phyloP scores from a whole-genome alignment of 169 alveolate species.

The Perkinsus chesapeaki region DNA sequence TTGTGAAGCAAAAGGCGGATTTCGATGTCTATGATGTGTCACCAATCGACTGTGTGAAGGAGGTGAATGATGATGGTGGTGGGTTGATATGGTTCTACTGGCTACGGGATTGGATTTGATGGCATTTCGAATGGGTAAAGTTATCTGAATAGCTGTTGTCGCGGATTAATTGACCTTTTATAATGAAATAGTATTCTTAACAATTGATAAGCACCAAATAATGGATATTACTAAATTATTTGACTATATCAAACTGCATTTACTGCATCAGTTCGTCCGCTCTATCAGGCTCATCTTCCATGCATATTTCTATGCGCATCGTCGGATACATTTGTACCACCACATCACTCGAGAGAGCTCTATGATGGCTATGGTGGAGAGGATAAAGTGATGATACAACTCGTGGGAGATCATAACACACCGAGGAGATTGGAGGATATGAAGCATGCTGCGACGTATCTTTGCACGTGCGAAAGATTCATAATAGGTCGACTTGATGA shows the following conservation, averaged over 20 bases:
- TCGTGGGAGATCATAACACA: not conserved
- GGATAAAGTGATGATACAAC: not conserved
- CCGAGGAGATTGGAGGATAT: not conserved
- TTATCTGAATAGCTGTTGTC: too few relatives aligned
- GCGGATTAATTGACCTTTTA: too few relatives aligned
- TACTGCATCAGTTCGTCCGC: not conserved
- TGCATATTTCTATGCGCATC: slow-evolving; percentile 53
- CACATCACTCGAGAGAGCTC: not conserved
- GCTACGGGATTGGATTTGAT: too few relatives aligned
- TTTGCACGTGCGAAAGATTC: not conserved
- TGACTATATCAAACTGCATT: too few relatives aligned
- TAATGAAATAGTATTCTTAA: too few relatives aligned
- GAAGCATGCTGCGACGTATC: not conserved
- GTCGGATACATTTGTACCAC: not conserved
- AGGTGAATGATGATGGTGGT: slow-evolving; percentile 41
- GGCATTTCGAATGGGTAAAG: too few relatives aligned
- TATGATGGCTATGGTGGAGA: not conserved
- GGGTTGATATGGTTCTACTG: too few relatives aligned
- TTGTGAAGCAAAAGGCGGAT: slow-evolving; percentile 56
- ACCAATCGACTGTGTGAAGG: slow-evolving; percentile 53
- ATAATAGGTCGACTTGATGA: not conserved
- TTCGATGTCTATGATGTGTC: slow-evolving; percentile 58
- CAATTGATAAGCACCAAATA: too few relatives aligned
- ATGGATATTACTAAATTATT: too few relatives aligned
- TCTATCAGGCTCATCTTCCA: slow-evolving; percentile 28